A percentile compares a stretch with the other conserved stretches of the same genome.
phyloP scores from a whole-genome alignment of 441 rosid genomes.

The Aleurites moluccanus region DNA sequence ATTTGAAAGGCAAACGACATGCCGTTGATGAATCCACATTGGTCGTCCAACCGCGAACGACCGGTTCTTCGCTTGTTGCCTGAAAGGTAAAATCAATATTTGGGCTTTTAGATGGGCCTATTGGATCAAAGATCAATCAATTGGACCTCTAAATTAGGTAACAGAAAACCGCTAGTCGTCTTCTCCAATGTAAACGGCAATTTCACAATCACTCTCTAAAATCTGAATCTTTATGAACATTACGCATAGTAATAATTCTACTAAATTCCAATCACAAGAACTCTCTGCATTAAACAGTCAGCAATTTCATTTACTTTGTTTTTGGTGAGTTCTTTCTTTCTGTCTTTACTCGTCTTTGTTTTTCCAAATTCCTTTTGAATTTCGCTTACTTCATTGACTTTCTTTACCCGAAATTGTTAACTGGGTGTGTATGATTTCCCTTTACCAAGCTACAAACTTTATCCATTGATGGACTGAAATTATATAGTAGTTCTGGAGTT shows the following conservation, averaged over 20 bases:
- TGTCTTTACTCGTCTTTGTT: neutral
- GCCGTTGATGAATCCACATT: too few species aligned
- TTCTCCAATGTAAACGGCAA: neutral
- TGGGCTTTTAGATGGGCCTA: too few species aligned
- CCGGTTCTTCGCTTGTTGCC: too few species aligned
- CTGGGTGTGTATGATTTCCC: neutral
- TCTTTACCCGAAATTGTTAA: neutral
- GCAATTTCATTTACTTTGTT: neutral
- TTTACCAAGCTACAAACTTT: slow-evolving; percentile 6
- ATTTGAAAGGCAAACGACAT: too few species aligned
- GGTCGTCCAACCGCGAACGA: too few species aligned
- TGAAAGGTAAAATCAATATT: too few species aligned
- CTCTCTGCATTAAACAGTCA: neutral
- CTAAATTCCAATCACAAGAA: too few species aligned
- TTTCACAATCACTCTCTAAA: neutral
- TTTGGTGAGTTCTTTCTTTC: neutral
- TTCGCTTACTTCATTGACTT: neutral
- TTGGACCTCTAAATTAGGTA: neutral
- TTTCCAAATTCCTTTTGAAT: neutral
- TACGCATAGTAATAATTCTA: neutral
- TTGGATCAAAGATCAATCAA: neutral
- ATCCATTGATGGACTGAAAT: neutral
- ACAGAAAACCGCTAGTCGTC: slow-evolving; percentile 14
- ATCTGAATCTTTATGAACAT: neutral
- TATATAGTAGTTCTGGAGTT: neutral